A percentile compares a stretch with the other conserved stretches of the same genome.
These are phyloP conservation scores for Paracoccidioides brasiliensis DNA, from an alignment of 2,329 filamentous ascomycete genomes.

Conservation along the genomic window DNA sequence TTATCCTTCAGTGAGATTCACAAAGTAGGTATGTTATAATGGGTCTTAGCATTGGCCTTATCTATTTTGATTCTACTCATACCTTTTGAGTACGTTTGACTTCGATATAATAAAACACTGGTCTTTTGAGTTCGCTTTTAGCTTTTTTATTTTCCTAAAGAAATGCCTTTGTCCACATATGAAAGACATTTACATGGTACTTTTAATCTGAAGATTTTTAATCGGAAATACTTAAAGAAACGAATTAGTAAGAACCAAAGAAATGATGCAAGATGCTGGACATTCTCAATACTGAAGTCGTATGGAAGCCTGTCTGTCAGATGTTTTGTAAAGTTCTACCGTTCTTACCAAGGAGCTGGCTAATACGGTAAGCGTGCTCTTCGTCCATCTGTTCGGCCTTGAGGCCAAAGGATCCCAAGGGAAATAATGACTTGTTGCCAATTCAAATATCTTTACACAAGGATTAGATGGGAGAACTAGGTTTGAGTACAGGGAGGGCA, in stretches of 20 bases:
- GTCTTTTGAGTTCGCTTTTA: too few species aligned
- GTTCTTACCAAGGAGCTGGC: conserved; percentile 3
- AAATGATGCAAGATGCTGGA: conserved; percentile 8
- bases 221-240: too few species aligned
- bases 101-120: too few species aligned
- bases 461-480: conserved; percentile 1
- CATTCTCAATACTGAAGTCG: conserved; percentile 10
- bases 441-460: conserved; percentile 12
- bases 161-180: too few species aligned
- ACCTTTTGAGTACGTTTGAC: too few species aligned
- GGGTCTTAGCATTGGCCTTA: too few species aligned
- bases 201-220: too few species aligned
- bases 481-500: conserved; percentile 3
- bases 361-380: conserved; percentile 6
- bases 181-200: too few species aligned
- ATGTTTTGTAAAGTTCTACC: conserved; percentile 7
- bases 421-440: conserved; percentile 14
- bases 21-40: too few species aligned
- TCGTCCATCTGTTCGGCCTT: conserved; percentile 9
- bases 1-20: too few species aligned
- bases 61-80: too few species aligned
- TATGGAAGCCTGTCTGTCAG: conserved; percentile 9
- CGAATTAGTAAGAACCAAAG: conserved; percentile 8
- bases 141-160: too few species aligned
- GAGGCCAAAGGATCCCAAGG: conserved; percentile 10